These are phyloP conservation scores for Cryoendolithus antarcticus DNA, from an alignment of 2,329 filamentous ascomycete species.

Conservation along the genomic window DNA sequence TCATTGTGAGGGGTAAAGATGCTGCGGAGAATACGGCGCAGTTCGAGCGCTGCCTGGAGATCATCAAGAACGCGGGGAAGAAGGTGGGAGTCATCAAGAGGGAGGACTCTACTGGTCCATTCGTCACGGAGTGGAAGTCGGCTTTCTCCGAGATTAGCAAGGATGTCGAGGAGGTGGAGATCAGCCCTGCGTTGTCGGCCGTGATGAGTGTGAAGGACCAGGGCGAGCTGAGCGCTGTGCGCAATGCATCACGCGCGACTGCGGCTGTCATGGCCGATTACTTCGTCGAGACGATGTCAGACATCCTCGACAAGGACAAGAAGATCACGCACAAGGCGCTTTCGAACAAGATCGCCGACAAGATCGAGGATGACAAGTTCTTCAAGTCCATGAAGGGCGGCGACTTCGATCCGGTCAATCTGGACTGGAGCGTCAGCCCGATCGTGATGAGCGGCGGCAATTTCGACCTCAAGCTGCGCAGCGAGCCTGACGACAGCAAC, in stretches of 20 bases:
- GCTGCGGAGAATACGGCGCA: constrained; percentile 82
- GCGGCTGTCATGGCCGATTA: constrained; percentile 91
- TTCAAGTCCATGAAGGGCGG: constrained; percentile 81
- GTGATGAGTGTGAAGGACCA: constrained; percentile 92
- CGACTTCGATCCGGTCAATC: constrained; percentile 68
- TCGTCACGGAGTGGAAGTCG: constrained; percentile 94
- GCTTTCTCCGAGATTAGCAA: constrained; percentile 65
- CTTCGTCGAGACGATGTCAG: constrained; percentile 97
- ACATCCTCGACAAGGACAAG: constrained; percentile 89
- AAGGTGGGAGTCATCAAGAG: constrained; percentile 82
- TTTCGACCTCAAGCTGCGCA: constrained; percentile 75
- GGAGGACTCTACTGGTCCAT: constrained; percentile 73
- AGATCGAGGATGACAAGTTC: constrained; percentile 87
- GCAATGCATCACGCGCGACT: constrained; percentile 85
- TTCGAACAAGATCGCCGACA: constrained; percentile 75
- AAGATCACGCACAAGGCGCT: constrained; percentile 85
- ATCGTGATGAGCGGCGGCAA: constrained; percentile 90
- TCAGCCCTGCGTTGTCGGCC: constrained; percentile 67
- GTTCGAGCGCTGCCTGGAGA: constrained; percentile 69
- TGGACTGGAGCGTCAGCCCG: constrained; percentile 89
- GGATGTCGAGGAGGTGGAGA: constrained; percentile 79
- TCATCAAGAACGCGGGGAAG: constrained; percentile 79
- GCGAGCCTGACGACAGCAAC: constrained; percentile 64
- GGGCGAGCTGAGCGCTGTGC: constrained; percentile 82
- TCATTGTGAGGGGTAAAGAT: constrained; percentile 85